Evolutionary conservation across 805 yeast species (phyloP).

Genomic region (Lachancea sp.): DNA sequence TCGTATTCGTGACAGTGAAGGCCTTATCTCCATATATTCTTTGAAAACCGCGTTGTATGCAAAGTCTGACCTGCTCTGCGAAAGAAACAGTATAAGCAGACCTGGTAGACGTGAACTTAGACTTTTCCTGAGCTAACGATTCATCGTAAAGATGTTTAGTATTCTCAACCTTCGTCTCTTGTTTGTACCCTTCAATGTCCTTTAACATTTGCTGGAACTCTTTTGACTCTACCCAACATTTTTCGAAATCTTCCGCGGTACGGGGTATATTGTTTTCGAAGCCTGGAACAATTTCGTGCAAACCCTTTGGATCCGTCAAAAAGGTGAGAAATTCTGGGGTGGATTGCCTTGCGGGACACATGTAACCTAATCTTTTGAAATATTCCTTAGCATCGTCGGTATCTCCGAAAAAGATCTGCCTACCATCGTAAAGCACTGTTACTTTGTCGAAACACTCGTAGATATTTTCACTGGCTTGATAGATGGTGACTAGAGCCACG

Average conservation of each 20-base stretch:
- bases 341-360: slow-evolving; percentile 51
- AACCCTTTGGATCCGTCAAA: slow-evolving; percentile 51
- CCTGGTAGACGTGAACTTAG: slow-evolving; percentile 17
- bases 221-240: slow-evolving; percentile 38
- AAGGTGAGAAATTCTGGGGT: slow-evolving; percentile 61
- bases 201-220: slow-evolving; percentile 34
- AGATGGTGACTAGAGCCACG: slow-evolving; percentile 54
- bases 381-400: slow-evolving; percentile 41
- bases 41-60: slow-evolving; percentile 47
- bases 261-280: slow-evolving; percentile 45
- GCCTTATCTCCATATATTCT: slow-evolving; percentile 55
- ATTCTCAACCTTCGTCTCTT: slow-evolving; percentile 24
- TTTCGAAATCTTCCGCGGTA: slow-evolving; percentile 50
- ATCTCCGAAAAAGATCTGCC: slow-evolving; percentile 53
- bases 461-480: slow-evolving; percentile 54
- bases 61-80: slow-evolving; percentile 43
- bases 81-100: slow-evolving; percentile 28
- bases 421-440: slow-evolving; percentile 45
- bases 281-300: slow-evolving; percentile 35
- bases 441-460: slow-evolving; percentile 51
- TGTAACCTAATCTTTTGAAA: slow-evolving; percentile 51
- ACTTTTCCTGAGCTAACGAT: slow-evolving; percentile 29
- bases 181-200: slow-evolving; percentile 39
- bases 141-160: slow-evolving; percentile 32
- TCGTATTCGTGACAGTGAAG: slow-evolving; percentile 31